These are phyloP conservation scores for Biscutella laevigata DNA, from an alignment of 441 rosid species.

Conservation along the genomic window DNA sequence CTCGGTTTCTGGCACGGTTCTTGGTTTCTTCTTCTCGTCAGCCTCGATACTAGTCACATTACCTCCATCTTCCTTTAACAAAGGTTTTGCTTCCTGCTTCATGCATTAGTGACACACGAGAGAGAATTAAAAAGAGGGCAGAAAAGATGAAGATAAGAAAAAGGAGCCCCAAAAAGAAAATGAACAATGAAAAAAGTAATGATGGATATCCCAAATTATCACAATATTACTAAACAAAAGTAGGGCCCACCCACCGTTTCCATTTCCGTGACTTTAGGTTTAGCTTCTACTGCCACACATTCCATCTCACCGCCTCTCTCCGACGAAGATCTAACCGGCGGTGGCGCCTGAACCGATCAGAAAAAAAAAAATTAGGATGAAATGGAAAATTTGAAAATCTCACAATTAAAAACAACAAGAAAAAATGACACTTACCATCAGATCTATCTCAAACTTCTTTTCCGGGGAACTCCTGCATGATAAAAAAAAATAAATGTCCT, in stretches of 20 bases:
- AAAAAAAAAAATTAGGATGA: not conserved
- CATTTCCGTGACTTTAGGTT: slow-evolving; percentile 40
- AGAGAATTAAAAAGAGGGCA: not conserved
- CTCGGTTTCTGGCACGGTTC: slow-evolving; percentile 34
- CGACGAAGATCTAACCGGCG: slow-evolving; percentile 71
- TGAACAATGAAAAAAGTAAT: slow-evolving; percentile 9
- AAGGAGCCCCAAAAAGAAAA: slow-evolving; percentile 8
- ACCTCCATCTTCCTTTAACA: slow-evolving; percentile 37
- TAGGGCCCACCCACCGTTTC: slow-evolving; percentile 63
- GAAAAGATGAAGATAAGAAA: slow-evolving; percentile 18
- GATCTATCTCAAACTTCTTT: slow-evolving; percentile 89
- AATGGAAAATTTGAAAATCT: not conserved
- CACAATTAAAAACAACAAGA: not conserved
- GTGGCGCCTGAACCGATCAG: slow-evolving; percentile 57
- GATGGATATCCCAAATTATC: slow-evolving; percentile 25
- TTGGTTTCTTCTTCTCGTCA: slow-evolving; percentile 42
- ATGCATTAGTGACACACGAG: slow-evolving; percentile 1
- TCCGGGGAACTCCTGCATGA: slow-evolving; percentile 44
- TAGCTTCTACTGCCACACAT: slow-evolving; percentile 31
- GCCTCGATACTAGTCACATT: slow-evolving; percentile 24
- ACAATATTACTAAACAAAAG: slow-evolving; percentile 16
- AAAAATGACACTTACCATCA: slow-evolving; percentile 59
- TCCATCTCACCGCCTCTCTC: slow-evolving; percentile 66
- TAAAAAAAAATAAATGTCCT: not conserved
- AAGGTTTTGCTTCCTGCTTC: slow-evolving; percentile 50